A percentile compares a stretch with the other conserved stretches of the same genome.
These are phyloP conservation scores for Aphanomyces astaci DNA, from an alignment of 352 stramenopile genomes.

Conservation along the genomic window DNA sequence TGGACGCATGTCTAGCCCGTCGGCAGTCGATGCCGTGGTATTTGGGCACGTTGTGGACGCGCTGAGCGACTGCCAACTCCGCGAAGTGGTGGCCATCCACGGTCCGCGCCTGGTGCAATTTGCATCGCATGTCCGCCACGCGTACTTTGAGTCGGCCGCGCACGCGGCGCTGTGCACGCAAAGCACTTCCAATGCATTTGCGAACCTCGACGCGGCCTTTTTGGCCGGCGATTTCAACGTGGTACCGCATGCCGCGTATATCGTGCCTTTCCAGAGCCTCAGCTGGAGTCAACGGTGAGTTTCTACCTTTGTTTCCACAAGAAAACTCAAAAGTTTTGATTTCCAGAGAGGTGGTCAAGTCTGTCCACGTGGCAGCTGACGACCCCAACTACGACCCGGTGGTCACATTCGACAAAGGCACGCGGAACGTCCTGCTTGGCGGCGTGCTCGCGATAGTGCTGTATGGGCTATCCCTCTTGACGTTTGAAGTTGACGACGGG, in stretches of 20 bases:
- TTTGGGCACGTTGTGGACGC: slow-evolving; percentile 80
- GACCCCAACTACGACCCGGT: slow-evolving; percentile 14
- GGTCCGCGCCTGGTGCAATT: slow-evolving; percentile 64
- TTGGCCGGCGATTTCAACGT: slow-evolving; percentile 69
- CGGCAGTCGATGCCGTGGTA: slow-evolving; percentile 65
- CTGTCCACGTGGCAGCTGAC: not conserved
- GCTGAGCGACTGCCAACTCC: slow-evolving; percentile 62
- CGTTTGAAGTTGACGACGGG: slow-evolving; percentile 40
- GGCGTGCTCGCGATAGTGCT: slow-evolving; percentile 57
- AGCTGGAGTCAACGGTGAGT: slow-evolving; percentile 47
- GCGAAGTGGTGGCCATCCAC: slow-evolving; percentile 61
- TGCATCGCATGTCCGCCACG: slow-evolving; percentile 59
- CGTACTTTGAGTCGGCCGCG: slow-evolving; percentile 49
- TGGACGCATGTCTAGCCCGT: slow-evolving; percentile 35
- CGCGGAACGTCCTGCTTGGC: slow-evolving; percentile 74
- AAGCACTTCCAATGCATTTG: slow-evolving; percentile 71
- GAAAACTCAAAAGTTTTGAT: not conserved
- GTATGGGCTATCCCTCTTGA: slow-evolving; percentile 61
- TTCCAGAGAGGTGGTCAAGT: slow-evolving; percentile 3
- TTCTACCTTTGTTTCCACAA: not conserved
- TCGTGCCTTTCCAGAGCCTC: slow-evolving; percentile 72
- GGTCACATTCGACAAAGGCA: slow-evolving; percentile 54
- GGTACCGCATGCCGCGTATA: slow-evolving; percentile 52
- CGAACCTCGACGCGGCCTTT: slow-evolving; percentile 29
- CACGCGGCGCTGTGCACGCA: slow-evolving; percentile 49